Evolutionary conservation across 352 stramenopile species (phyloP).

Genomic region (Aphanomyces euteiches): DNA sequence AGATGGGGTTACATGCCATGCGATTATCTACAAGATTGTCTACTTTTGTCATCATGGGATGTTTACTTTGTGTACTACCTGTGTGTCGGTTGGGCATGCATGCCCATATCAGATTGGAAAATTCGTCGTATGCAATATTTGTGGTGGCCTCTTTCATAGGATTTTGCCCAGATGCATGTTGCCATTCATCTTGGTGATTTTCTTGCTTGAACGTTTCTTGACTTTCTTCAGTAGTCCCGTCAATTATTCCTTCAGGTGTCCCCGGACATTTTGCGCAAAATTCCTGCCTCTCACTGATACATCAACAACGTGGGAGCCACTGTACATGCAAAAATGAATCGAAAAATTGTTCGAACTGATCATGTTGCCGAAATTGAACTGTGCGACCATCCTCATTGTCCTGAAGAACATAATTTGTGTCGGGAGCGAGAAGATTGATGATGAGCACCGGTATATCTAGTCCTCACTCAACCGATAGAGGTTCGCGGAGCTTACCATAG

Average conservation of each 20-base stretch:
- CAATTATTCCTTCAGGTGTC: too few relatives aligned
- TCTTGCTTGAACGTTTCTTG: neutral
- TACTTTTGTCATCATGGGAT: too few relatives aligned
- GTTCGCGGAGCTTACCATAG: too few relatives aligned
- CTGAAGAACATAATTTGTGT: conserved; percentile 40
- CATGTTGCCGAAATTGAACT: conserved; percentile 41
- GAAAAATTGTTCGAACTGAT: conserved; percentile 42
- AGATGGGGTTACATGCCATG: too few relatives aligned
- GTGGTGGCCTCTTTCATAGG: neutral
- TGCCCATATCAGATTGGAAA: conserved; percentile 27
- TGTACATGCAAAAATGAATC: conserved; percentile 47
- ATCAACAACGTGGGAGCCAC: too few relatives aligned
- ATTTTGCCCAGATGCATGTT: conserved; percentile 22
- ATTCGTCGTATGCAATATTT: conserved; percentile 40
- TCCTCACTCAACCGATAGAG: neutral
- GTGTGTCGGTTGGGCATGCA: conserved; percentile 1
- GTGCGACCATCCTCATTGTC: conserved; percentile 21
- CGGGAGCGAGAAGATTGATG: conserved; percentile 48
- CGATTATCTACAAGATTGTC: too few relatives aligned
- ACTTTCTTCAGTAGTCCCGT: neutral
- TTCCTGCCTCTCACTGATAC: too few relatives aligned
- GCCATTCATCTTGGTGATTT: conserved; percentile 12
- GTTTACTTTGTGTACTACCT: too few relatives aligned
- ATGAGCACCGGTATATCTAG: conserved; percentile 73
- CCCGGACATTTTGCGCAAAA: too few relatives aligned